Percentiles rank a stretch among this genome's conserved stretches.
Evolutionary conservation across 2,329 filamentous ascomycete genomes (phyloP).

Genomic region (Monilinia vaccinii-corymbosi): DNA sequence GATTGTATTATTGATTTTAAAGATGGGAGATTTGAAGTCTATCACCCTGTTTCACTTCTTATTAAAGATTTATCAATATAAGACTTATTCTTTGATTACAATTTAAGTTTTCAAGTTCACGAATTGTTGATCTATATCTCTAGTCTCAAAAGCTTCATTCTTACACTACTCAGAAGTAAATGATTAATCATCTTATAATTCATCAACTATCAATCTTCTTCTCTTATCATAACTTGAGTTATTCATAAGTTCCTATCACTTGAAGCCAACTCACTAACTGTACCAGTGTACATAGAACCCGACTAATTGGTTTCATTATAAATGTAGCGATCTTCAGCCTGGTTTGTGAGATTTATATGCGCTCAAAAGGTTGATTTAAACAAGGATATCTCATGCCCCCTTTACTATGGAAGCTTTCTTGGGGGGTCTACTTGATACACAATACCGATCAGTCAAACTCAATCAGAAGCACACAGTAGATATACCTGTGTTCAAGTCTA

Average conservation of each 20-base stretch:
- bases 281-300: too few species aligned
- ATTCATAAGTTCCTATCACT: background rate
- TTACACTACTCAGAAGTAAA: background rate
- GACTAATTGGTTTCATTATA: too few species aligned
- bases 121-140: background rate
- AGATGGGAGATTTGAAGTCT: background rate
- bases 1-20: background rate
- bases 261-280: background rate
- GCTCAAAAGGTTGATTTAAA: background rate
- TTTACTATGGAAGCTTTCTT: background rate
- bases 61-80: background rate
- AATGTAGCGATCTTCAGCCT: too few species aligned
- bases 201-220: background rate
- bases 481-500: background rate
- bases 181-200: background rate
- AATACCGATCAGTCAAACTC: background rate
- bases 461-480: background rate
- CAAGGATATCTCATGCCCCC: background rate
- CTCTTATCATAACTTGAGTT: background rate
- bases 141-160: background rate
- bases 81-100: background rate
- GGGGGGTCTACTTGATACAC: background rate
- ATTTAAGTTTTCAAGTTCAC: background rate
- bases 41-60: background rate
- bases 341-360: too few species aligned